Conservation (phyloP, 2,329 filamentous ascomycete species). For the Alternaria metachromatica region DNA sequence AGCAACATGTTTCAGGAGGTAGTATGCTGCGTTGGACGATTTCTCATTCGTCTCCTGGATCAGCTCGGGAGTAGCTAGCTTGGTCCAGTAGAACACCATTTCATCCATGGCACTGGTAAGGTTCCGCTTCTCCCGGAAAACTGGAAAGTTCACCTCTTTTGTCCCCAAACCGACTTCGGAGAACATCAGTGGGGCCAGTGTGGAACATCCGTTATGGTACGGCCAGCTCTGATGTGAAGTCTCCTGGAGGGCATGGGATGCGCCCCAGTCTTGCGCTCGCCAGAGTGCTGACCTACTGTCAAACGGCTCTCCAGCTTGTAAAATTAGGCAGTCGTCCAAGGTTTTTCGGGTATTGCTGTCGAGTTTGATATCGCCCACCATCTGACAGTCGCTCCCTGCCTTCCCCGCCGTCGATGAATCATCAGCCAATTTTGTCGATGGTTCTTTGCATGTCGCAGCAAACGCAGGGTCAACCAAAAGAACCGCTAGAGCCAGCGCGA, state of each 20-base stretch:
- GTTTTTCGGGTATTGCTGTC: background rate
- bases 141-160: background rate
- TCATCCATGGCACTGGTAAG: background rate
- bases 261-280: background rate
- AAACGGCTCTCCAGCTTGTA: background rate
- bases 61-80: background rate
- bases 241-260: background rate
- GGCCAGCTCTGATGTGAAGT: background rate
- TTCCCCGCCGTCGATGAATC: background rate
- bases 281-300: background rate
- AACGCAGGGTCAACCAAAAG: background rate
- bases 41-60: background rate
- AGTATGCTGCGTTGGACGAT: conserved; percentile 2
- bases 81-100: background rate
- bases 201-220: background rate
- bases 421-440: background rate
- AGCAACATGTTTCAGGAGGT: background rate
- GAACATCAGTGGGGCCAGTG: background rate
- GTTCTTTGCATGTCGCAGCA: background rate
- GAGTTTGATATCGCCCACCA: background rate
- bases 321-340: background rate
- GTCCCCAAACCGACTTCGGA: background rate
- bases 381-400: background rate
- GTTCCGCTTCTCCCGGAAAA: background rate
- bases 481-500: background rate